A percentile compares a stretch with the other conserved stretches of the same genome.
Conservation (phyloP, 441 rosid genomes). For the Adansonia gregorii region DNA sequence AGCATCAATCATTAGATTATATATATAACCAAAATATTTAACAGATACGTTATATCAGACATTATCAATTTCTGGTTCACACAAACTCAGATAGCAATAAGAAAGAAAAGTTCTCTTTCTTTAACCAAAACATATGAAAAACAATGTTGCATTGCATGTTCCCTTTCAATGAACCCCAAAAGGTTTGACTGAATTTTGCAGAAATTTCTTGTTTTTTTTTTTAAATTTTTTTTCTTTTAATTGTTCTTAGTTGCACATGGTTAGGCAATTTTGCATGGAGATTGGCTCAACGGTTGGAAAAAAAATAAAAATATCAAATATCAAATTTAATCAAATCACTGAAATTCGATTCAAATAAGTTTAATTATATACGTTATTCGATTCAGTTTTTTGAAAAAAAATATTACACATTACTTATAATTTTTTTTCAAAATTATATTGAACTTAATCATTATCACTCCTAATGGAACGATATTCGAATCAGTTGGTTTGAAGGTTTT, state of each 20-base stretch:
- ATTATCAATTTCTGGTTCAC: not conserved
- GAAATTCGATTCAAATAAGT: too few species aligned
- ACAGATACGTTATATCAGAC: too few species aligned
- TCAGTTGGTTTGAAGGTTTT: not conserved
- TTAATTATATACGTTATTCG: too few species aligned
- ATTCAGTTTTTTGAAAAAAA: too few species aligned
- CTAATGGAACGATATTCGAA: not conserved
- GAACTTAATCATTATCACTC: too few species aligned
- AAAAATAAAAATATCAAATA: too few species aligned
- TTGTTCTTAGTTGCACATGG: not conserved
- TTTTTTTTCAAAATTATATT: too few species aligned
- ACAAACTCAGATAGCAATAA: constrained; percentile 1
- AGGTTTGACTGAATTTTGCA: not conserved
- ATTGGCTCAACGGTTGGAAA: not conserved
- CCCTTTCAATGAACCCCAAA: not conserved
- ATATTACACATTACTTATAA: too few species aligned
- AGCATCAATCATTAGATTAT: too few species aligned
- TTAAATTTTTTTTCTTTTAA: not conserved
- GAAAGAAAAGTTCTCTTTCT: not conserved
- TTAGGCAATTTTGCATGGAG: not conserved
- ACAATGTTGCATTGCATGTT: not conserved
- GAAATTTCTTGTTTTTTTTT: not conserved
- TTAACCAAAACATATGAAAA: not conserved
- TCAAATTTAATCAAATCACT: too few species aligned
- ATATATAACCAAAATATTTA: too few species aligned